Conservation (phyloP, 2,329 filamentous ascomycete species). For the Thermoascus crustaceus region DNA sequence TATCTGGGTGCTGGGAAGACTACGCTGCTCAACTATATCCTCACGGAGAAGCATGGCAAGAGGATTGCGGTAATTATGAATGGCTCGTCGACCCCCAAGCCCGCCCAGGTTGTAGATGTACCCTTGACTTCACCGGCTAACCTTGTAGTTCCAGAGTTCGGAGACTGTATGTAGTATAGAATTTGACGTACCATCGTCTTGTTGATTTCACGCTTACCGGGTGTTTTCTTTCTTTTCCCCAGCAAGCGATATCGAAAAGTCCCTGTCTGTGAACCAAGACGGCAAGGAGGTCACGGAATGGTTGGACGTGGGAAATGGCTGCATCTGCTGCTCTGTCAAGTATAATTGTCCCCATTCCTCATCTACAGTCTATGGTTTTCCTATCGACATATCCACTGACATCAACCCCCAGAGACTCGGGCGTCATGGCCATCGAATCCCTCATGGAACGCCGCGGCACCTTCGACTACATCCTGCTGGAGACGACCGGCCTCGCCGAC, state of each 20-base stretch:
- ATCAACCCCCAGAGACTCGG: constrained; percentile 58
- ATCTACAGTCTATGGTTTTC: background rate
- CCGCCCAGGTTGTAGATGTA: background rate
- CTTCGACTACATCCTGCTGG: constrained; percentile 95
- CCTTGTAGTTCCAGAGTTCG: constrained; percentile 54
- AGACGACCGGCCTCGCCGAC: constrained; percentile 91
- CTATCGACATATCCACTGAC: background rate
- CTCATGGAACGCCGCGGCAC: constrained; percentile 88
- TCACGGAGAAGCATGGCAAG: constrained; percentile 92
- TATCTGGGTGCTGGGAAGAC: constrained; percentile 96
- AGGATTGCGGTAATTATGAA: constrained; percentile 98
- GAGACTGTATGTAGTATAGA: constrained; percentile 55
- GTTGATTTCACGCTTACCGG: background rate
- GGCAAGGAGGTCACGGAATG: constrained; percentile 83
- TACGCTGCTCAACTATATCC: constrained; percentile 88
- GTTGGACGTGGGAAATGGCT: constrained; percentile 93
- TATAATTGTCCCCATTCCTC: constrained; percentile 33
- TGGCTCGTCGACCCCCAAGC: constrained; percentile 41
- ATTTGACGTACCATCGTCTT: constrained; percentile 5
- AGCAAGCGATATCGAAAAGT: constrained; percentile 94
- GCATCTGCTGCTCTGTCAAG: constrained; percentile 97
- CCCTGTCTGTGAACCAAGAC: constrained; percentile 79
- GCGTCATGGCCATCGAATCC: constrained; percentile 89
- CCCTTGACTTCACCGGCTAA: constrained; percentile 7
- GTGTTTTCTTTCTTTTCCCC: constrained; percentile 3